A percentile compares a stretch with the other conserved stretches of the same genome.
phyloP scores from a whole-genome alignment of 129 eudicot genomes.

The Erigeron canadensis region DNA sequence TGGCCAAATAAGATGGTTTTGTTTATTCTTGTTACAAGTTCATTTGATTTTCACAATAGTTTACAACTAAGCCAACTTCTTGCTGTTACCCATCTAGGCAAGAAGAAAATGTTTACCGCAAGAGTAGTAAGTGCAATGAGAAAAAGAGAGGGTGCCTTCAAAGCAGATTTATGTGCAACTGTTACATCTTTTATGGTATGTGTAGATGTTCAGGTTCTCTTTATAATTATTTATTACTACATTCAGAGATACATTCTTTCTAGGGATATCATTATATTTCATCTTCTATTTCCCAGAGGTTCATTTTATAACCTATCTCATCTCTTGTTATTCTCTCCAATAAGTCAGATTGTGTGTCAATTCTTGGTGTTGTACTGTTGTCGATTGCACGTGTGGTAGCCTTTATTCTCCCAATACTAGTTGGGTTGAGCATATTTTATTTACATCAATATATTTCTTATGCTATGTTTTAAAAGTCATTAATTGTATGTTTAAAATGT shows the following conservation, averaged over 20 bases:
- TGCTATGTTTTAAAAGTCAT: not conserved
- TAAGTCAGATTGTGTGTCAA: conserved; percentile 12
- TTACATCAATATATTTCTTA: conserved; percentile 10
- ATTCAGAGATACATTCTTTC: not conserved
- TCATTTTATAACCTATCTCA: no score
- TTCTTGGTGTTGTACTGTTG: not conserved
- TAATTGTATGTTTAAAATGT: conserved; percentile 7
- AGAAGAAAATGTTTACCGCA: conserved; percentile 34
- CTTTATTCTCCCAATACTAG: not conserved
- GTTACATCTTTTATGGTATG: conserved; percentile 54
- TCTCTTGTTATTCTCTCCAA: no score
- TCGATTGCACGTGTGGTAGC: not conserved
- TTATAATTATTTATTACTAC: not conserved
- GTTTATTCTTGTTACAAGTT: not conserved
- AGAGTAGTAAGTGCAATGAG: conserved; percentile 52
- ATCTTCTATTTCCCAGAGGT: conserved; percentile 3
- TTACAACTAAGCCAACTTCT: conserved; percentile 11
- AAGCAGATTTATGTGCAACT: conserved; percentile 43
- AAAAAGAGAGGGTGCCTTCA: conserved; percentile 64
- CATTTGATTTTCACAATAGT: conserved; percentile 5
- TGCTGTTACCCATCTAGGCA: conserved; percentile 33
- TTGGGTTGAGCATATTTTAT: conserved; percentile 9
- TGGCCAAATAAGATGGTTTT: conserved; percentile 25
- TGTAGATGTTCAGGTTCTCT: conserved; percentile 10
- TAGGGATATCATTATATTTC: not conserved